Conservation (phyloP, 352 stramenopile species). For the Globisporangium nagaii region DNA sequence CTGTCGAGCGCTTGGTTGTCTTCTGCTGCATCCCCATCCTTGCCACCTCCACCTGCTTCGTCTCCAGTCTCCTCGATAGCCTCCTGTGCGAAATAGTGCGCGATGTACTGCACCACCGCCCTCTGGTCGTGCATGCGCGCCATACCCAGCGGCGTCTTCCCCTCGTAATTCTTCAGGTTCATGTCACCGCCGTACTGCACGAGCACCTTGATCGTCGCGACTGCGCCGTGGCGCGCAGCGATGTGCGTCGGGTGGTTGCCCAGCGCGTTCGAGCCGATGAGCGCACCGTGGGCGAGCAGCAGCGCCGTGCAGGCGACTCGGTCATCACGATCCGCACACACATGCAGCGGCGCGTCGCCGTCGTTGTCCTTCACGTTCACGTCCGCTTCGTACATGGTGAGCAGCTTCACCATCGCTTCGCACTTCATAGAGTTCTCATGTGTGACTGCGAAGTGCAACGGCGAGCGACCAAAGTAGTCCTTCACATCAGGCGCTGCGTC, state of each 20-base stretch:
- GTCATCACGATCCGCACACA: conserved; percentile 45
- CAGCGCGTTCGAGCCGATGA: conserved; percentile 48
- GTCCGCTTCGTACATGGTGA: conserved; percentile 65
- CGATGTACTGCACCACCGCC: conserved; percentile 54
- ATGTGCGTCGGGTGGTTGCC: conserved; percentile 75
- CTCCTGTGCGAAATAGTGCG: conserved; percentile 56
- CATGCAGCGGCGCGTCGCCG: conserved; percentile 58
- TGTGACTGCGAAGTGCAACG: conserved; percentile 62
- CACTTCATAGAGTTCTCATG: conserved; percentile 10
- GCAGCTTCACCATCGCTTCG: conserved; percentile 37
- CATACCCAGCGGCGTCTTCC: conserved; percentile 70
- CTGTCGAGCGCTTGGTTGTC: neutral
- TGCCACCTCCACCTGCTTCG: too few species aligned
- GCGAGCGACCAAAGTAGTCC: conserved; percentile 60
- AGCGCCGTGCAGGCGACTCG: conserved; percentile 46
- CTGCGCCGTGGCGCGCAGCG: conserved; percentile 46
- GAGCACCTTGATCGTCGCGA: conserved; percentile 64
- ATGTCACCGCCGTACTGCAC: conserved; percentile 78
- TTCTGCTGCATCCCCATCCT: too few species aligned
- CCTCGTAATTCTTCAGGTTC: conserved; percentile 82
- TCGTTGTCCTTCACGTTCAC: conserved; percentile 71
- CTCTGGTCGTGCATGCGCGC: conserved; percentile 63
- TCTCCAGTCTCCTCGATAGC: neutral
- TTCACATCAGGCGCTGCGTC: conserved; percentile 51
- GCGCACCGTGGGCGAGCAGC: conserved; percentile 50